A percentile compares a stretch with the other conserved stretches of the same genome.
Evolutionary conservation across 345 rosid genomes (phyloP).

Genomic region (Eucalyptus erythrocorys): DNA sequence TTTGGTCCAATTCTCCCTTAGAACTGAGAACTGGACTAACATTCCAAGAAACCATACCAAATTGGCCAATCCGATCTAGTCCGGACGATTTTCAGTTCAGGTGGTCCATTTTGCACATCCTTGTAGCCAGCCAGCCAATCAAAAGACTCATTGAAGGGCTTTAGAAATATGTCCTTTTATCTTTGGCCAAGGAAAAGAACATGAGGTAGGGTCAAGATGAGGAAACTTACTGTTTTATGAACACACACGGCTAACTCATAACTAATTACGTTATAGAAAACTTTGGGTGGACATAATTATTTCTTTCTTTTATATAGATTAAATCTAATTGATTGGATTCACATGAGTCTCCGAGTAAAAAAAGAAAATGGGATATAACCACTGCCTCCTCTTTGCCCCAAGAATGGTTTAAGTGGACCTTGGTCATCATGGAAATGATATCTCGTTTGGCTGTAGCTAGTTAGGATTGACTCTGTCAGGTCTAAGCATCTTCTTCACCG

Average conservation of each 20-base stretch:
- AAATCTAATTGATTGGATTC: not conserved
- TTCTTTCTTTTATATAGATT: not conserved
- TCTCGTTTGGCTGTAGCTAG: not conserved
- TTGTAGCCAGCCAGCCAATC: not conserved
- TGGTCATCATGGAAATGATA: not conserved
- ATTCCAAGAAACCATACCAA: too few species aligned
- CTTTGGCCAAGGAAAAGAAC: not conserved
- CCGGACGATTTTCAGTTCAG: accelerated
- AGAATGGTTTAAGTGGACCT: not conserved
- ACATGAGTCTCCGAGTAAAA: not conserved
- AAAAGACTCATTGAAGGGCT: not conserved
- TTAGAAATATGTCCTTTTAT: not conserved
- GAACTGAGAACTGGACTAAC: too few species aligned
- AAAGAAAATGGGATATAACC: not conserved
- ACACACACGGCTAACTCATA: not conserved
- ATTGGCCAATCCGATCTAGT: accelerated
- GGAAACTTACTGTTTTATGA: not conserved
- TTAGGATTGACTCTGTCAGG: not conserved
- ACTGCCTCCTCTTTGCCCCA: not conserved
- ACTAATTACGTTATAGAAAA: not conserved
- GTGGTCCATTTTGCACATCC: too few species aligned
- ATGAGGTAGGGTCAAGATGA: not conserved
- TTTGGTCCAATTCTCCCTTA: too few species aligned
- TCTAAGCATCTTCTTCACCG: not conserved
- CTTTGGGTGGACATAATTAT: not conserved